Evolutionary conservation across 345 rosid species (phyloP).

Genomic region (Sonneratia alba): DNA sequence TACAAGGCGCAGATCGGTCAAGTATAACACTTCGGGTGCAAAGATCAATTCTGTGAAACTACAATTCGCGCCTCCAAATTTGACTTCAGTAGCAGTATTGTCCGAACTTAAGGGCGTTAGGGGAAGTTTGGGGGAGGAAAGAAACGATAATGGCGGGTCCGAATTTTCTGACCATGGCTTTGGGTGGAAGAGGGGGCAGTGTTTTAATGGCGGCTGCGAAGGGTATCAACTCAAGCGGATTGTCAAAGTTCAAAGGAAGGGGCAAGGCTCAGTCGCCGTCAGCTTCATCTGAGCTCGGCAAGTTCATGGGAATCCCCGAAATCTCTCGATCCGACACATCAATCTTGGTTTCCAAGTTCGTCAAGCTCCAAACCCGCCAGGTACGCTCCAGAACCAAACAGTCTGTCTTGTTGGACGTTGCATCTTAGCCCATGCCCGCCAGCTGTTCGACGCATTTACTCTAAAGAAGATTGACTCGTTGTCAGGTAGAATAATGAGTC

Average conservation of each 20-base stretch:
- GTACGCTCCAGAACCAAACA: constrained; percentile 10
- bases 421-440: neutral
- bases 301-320: constrained; percentile 27
- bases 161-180: constrained; percentile 2
- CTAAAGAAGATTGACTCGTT: neutral
- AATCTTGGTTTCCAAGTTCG: constrained; percentile 33
- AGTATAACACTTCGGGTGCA: neutral
- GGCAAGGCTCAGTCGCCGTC: constrained; percentile 4
- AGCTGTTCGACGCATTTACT: constrained; percentile 9
- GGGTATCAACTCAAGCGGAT: constrained; percentile 4
- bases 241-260: constrained; percentile 6
- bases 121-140: too few species aligned
- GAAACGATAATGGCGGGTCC: neutral
- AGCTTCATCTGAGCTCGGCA: constrained; percentile 30
- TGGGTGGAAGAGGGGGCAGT: constrained; percentile 14
- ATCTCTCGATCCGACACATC: constrained; percentile 27
- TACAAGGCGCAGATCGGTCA: neutral
- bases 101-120: neutral
- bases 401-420: neutral
- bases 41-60: neutral
- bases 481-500: neutral
- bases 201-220: constrained; percentile 6
- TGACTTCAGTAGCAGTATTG: neutral
- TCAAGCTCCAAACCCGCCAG: constrained; percentile 41
- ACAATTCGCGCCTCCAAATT: neutral